Evolutionary conservation across 2,329 filamentous ascomycete genomes (phyloP).

Genomic region (Phialophora verrucosa): DNA sequence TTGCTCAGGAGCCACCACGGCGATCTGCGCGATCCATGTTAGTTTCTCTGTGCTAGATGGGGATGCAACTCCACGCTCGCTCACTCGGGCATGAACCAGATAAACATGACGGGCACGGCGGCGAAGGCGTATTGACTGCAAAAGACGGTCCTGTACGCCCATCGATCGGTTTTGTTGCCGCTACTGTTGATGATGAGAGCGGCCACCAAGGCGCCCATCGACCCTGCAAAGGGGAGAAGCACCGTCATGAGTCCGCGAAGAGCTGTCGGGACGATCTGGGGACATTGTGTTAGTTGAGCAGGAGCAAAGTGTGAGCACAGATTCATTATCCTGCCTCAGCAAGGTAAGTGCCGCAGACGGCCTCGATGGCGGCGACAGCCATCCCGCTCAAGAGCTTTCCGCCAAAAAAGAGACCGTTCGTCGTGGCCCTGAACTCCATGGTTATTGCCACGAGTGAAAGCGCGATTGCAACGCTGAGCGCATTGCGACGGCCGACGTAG

Average conservation of each 20-base stretch:
- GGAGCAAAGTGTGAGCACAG: neutral
- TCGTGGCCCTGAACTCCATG: slow-evolving; percentile 44
- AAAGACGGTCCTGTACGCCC: slow-evolving; percentile 53
- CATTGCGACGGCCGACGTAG: slow-evolving; percentile 47
- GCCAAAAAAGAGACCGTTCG: slow-evolving; percentile 49
- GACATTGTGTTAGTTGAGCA: slow-evolving; percentile 32
- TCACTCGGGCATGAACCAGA: slow-evolving; percentile 34
- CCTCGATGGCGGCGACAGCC: slow-evolving; percentile 55
- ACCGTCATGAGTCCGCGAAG: slow-evolving; percentile 57
- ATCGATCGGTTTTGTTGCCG: slow-evolving; percentile 46
- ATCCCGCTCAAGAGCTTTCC: slow-evolving; percentile 55
- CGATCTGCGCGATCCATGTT: slow-evolving; percentile 33
- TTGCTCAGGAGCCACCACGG: slow-evolving; percentile 50
- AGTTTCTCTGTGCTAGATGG: neutral
- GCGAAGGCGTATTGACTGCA: slow-evolving; percentile 52
- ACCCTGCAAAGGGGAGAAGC: slow-evolving; percentile 50
- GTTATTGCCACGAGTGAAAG: slow-evolving; percentile 42
- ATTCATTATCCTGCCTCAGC: slow-evolving; percentile 42
- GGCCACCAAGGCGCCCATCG: slow-evolving; percentile 49
- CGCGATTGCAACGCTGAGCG: slow-evolving; percentile 34
- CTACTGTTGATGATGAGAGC: slow-evolving; percentile 49
- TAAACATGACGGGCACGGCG: slow-evolving; percentile 42
- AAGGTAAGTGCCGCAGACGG: slow-evolving; percentile 49
- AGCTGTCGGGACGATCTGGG: slow-evolving; percentile 50
- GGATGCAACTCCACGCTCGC: neutral